These are phyloP conservation scores for Solanum sejunctum DNA, from an alignment of 257 asterid species.

Conservation along the genomic window DNA sequence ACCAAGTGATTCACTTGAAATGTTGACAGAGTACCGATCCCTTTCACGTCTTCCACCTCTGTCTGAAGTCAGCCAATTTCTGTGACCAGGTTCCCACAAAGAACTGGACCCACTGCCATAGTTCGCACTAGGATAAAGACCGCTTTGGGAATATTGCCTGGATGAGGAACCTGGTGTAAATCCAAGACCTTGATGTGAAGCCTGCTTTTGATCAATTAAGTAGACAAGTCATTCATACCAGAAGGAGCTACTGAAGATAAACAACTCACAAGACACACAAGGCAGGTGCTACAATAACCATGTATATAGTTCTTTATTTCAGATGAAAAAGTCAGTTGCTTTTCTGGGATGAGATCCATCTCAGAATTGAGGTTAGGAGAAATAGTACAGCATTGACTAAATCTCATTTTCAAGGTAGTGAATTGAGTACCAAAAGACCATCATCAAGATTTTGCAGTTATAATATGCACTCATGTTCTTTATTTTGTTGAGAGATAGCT, in stretches of 20 bases:
- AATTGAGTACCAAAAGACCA: neutral
- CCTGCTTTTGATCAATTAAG: constrained; percentile 22
- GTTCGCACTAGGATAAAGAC: constrained; percentile 42
- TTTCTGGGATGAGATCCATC: neutral
- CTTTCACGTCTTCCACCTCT: constrained; percentile 79
- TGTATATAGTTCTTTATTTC: neutral
- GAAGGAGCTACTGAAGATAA: neutral
- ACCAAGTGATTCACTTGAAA: constrained; percentile 50
- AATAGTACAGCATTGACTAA: neutral
- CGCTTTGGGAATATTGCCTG: constrained; percentile 45
- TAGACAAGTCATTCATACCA: neutral
- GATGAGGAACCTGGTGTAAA: constrained; percentile 42
- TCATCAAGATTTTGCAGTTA: neutral
- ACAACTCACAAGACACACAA: neutral
- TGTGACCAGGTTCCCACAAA: constrained; percentile 31
- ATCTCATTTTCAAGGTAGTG: neutral
- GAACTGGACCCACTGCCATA: constrained; percentile 42
- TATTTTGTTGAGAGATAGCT: neutral
- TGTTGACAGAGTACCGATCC: constrained; percentile 43
- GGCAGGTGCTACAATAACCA: neutral
- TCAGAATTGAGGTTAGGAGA: neutral
- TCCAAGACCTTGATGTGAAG: constrained; percentile 70
- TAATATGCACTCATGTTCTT: neutral
- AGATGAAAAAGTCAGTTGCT: neutral
- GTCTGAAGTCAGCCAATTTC: constrained; percentile 38